Conservation (phyloP, 2,329 filamentous ascomycete species). For the Ceratocystis eucalypticola region DNA sequence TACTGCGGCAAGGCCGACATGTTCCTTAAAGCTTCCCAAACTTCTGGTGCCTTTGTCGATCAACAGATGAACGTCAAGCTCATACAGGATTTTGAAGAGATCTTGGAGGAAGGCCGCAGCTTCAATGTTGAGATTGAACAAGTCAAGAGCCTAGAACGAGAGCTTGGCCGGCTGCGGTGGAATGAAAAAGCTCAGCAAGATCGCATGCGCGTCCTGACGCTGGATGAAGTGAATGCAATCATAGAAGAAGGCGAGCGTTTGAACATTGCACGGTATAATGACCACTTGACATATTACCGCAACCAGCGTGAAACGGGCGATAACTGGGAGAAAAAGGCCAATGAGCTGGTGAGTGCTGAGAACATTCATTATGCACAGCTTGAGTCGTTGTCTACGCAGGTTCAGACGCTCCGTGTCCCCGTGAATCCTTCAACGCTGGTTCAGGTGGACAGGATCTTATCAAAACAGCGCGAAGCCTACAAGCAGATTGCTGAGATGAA, state of each 20-base stretch:
- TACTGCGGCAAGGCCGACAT: conserved; percentile 66
- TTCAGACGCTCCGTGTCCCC: conserved; percentile 53
- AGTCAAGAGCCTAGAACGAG: conserved; percentile 64
- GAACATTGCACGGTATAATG: conserved; percentile 65
- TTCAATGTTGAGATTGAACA: conserved; percentile 91
- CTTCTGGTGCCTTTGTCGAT: conserved; percentile 8
- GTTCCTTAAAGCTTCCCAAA: conserved; percentile 43
- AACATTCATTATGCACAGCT: conserved; percentile 87
- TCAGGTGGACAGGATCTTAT: conserved; percentile 78
- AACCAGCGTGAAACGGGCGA: conserved; percentile 66
- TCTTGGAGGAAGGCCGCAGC: conserved; percentile 75
- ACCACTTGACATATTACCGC: conserved; percentile 60
- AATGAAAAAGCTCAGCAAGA: conserved; percentile 58
- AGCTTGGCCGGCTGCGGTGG: conserved; percentile 81
- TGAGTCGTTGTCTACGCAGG: conserved; percentile 78
- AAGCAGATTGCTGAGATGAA: conserved; percentile 73
- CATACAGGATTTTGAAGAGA: conserved; percentile 67
- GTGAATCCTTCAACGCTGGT: conserved; percentile 70
- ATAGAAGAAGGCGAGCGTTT: conserved; percentile 66
- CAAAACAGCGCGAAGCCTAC: conserved; percentile 90
- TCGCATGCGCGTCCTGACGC: conserved; percentile 51
- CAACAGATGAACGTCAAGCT: conserved; percentile 43
- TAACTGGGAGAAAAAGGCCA: conserved; percentile 84
- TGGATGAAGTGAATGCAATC: conserved; percentile 66
- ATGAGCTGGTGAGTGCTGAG: conserved; percentile 84